phyloP scores from a whole-genome alignment of 768 basidiomycete species.

The Suillus variegatus region DNA sequence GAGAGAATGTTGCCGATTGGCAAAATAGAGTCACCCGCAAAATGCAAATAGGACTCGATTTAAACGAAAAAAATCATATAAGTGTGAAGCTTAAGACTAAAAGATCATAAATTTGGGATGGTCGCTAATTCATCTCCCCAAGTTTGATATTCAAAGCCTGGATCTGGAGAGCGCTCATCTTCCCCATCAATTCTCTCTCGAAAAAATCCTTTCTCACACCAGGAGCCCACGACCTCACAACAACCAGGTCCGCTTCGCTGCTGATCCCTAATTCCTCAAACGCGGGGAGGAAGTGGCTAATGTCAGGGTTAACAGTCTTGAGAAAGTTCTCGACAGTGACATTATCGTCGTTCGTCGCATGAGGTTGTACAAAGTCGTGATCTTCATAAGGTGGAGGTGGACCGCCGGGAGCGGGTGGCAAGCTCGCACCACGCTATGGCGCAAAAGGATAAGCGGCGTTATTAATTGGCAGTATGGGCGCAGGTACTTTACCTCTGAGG shows the following conservation, averaged over 20 bases:
- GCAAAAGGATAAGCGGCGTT: neutral
- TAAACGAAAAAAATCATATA: neutral
- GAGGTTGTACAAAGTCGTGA: neutral
- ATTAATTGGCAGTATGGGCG: too few relatives aligned
- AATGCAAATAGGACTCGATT: neutral
- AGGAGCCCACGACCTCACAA: neutral
- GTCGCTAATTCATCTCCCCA: neutral
- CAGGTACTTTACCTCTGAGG: neutral
- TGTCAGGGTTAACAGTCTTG: neutral
- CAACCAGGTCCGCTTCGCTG: neutral
- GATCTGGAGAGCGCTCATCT: neutral
- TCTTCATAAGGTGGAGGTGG: conserved; percentile 2
- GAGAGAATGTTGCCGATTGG: neutral
- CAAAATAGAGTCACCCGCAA: neutral
- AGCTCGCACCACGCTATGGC: neutral
- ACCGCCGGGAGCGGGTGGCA: neutral
- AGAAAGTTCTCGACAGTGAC: neutral
- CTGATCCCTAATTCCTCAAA: neutral
- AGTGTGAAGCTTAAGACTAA: neutral
- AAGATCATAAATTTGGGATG: neutral
- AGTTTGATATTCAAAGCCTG: neutral
- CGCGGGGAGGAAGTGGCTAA: neutral
- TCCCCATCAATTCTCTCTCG: neutral
- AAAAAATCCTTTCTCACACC: neutral
- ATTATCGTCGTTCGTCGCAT: too few relatives aligned